These are phyloP conservation scores for Pisolithus marmoratus DNA, from an alignment of 768 basidiomycete genomes.

Conservation along the genomic window DNA sequence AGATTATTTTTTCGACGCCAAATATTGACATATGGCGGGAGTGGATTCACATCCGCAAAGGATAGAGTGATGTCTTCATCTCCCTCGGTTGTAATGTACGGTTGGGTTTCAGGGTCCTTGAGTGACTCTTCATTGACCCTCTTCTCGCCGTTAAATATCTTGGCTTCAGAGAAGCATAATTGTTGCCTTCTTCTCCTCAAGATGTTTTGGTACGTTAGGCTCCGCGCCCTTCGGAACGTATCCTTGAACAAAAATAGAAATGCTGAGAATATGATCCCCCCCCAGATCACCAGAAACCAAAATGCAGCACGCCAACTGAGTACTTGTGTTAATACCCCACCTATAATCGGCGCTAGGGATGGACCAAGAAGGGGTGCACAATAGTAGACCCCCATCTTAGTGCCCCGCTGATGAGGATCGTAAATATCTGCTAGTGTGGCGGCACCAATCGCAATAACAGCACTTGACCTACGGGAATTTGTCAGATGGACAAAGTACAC, in stretches of 20 bases:
- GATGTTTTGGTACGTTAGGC: constrained; percentile 69
- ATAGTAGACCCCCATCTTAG: constrained; percentile 79
- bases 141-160: constrained; percentile 1
- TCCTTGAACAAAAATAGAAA: constrained; percentile 76
- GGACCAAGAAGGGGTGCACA: constrained; percentile 75
- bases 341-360: constrained; percentile 61
- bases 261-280: constrained; percentile 45
- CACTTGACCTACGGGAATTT: constrained; percentile 43
- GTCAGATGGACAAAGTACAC: neutral
- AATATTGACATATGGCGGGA: constrained; percentile 54
- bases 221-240: constrained; percentile 81
- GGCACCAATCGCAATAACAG: constrained; percentile 66
- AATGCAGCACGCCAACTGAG: constrained; percentile 81
- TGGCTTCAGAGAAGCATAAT: constrained; percentile 10
- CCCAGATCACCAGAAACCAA: constrained; percentile 73
- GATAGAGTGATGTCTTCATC: constrained; percentile 51
- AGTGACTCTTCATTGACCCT: too few relatives aligned
- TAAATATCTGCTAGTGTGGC: constrained; percentile 79
- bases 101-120: too few relatives aligned
- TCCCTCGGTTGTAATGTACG: too few relatives aligned
- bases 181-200: constrained; percentile 39
- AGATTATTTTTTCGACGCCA: constrained; percentile 63
- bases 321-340: constrained; percentile 60
- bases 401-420: constrained; percentile 68
- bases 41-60: constrained; percentile 66